Evolutionary conservation across 1,284 basidiomycete species (phyloP).

Genomic region (Ustilago cynodontis): DNA sequence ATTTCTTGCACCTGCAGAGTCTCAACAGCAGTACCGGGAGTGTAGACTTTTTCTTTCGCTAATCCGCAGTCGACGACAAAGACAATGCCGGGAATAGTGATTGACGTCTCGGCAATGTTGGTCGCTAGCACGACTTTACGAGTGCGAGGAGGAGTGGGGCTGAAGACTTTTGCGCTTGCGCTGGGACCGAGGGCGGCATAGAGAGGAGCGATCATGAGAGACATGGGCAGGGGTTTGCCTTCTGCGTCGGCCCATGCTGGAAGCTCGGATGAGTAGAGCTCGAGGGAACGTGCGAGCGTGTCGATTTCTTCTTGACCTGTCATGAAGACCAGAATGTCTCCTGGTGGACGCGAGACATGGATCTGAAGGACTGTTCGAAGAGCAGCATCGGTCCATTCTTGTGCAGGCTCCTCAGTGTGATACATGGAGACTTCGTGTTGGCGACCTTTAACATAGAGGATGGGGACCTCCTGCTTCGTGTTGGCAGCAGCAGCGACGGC

Average conservation of each 20-base stretch:
- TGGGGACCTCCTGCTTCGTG: conserved; percentile 74
- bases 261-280: conserved; percentile 53
- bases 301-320: conserved; percentile 99
- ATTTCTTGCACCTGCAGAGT: conserved; percentile 62
- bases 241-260: conserved; percentile 56
- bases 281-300: conserved; percentile 73
- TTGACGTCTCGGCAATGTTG: conserved; percentile 84
- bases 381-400: conserved; percentile 89
- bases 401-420: conserved; percentile 79
- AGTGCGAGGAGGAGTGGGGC: conserved; percentile 76
- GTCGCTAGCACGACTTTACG: conserved; percentile 86
- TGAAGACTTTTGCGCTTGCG: conserved; percentile 59
- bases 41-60: conserved; percentile 92
- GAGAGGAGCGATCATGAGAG: conserved; percentile 62
- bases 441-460: conserved; percentile 90
- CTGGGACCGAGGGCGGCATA: conserved; percentile 66
- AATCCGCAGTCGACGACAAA: conserved; percentile 88
- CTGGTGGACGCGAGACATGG: conserved; percentile 81
- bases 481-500: conserved; percentile 14
- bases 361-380: conserved; percentile 91
- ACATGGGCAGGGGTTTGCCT: conserved; percentile 34
- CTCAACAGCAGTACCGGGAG: conserved; percentile 58
- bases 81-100: conserved; percentile 94
- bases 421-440: conserved; percentile 82
- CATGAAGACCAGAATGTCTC: conserved; percentile 93